Conservation (phyloP, 2,329 filamentous ascomycete species). For the Aspergillus cejpii region DNA sequence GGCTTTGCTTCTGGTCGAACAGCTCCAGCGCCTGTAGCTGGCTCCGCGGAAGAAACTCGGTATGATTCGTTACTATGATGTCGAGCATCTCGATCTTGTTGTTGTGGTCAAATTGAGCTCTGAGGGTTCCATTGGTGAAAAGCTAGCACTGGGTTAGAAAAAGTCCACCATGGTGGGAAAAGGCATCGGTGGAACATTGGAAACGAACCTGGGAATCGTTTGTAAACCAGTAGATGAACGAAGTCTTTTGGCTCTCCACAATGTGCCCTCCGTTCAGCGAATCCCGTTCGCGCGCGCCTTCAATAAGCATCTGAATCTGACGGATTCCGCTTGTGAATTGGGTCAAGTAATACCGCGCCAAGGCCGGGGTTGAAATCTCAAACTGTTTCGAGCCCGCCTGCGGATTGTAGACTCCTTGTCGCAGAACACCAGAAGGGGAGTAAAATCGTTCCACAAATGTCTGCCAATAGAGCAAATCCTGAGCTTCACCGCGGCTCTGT, state of each 20-base stretch:
- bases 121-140: conserved; percentile 68
- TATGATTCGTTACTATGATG: conserved; percentile 67
- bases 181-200: no score
- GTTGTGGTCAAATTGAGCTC: conserved; percentile 69
- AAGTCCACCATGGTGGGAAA: no score
- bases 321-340: conserved; percentile 82
- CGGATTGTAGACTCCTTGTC: conserved; percentile 56
- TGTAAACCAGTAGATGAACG: conserved; percentile 82
- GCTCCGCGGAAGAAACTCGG: conserved; percentile 74
- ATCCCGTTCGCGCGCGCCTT: conserved; percentile 55
- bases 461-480: conserved; percentile 71
- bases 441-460: conserved; percentile 76
- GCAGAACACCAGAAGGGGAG: conserved; percentile 66
- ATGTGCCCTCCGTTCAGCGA: conserved; percentile 60
- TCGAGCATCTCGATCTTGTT: conserved; percentile 81
- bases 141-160: conserved; percentile 46
- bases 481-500: conserved; percentile 54
- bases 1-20: conserved; percentile 52
- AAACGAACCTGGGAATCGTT: conserved; percentile 73
- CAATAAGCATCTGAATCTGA: conserved; percentile 78
- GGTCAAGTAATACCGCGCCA: conserved; percentile 83
- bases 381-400: conserved; percentile 67
- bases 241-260: conserved; percentile 69
- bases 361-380: conserved; percentile 72
- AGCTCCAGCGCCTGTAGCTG: conserved; percentile 47